Percentiles rank a stretch among this genome's conserved stretches.
Evolutionary conservation across 2,329 filamentous ascomycete species (phyloP).

Genomic region (Escovopsis weberi): DNA sequence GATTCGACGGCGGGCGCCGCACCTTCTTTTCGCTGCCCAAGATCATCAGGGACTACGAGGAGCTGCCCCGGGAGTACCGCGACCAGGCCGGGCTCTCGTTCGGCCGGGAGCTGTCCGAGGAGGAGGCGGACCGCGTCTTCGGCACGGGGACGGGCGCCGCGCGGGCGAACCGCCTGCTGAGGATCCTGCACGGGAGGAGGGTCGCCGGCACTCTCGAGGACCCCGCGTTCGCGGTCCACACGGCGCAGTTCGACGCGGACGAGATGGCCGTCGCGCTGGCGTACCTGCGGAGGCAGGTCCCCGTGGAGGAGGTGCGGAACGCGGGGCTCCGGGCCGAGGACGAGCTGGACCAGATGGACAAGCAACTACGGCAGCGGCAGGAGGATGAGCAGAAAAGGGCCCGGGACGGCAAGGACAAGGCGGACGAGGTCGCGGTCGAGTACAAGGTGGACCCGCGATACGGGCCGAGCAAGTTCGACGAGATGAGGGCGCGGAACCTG

Average conservation of each 20-base stretch:
- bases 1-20: slow-evolving; percentile 13
- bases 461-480: slow-evolving; percentile 41
- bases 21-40: slow-evolving; percentile 19
- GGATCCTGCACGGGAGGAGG: slow-evolving; percentile 46
- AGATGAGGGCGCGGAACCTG: slow-evolving; percentile 38
- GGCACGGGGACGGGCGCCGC: slow-evolving; percentile 28
- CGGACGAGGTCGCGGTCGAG: slow-evolving; percentile 10
- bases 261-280: slow-evolving; percentile 33
- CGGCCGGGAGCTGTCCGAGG: slow-evolving; percentile 30
- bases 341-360: slow-evolving; percentile 41
- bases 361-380: slow-evolving; percentile 14
- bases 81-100: slow-evolving; percentile 43
- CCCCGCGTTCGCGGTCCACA: slow-evolving; percentile 35
- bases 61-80: slow-evolving; percentile 42
- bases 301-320: slow-evolving; percentile 46
- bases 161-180: slow-evolving; percentile 38
- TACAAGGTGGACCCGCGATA: slow-evolving; percentile 36
- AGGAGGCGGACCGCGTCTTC: slow-evolving; percentile 35
- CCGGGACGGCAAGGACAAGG: slow-evolving; percentile 3
- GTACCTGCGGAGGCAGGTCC: slow-evolving; percentile 39
- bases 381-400: slow-evolving; percentile 10
- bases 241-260: slow-evolving; percentile 24
- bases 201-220: slow-evolving; percentile 51
- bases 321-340: slow-evolving; percentile 48
- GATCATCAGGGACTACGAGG: slow-evolving; percentile 37